Base-by-base conservation (phyloP, 208 protist genomes). In the Vickermania spadyakhi region DNA sequence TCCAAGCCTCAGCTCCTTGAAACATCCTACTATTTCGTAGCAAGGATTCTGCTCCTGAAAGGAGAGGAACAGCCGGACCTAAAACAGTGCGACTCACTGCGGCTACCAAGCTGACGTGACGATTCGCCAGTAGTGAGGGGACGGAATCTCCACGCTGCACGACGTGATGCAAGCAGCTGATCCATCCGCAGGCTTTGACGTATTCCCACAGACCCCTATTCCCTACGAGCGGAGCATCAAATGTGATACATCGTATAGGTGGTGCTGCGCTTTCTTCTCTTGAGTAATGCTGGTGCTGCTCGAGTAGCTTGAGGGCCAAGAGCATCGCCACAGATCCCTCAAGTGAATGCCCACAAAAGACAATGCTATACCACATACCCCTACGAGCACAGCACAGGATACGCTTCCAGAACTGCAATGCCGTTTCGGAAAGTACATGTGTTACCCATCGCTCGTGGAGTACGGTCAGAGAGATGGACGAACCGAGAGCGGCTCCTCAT, bases 341-440 rank as follows among this genome's bases (percentile, higher is more conserved):
- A 0, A 93, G 73, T 0, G 86, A 93, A 69, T 93, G 86, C 22
- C 86, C 86, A n/a, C 67, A 81, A 45, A 93, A 57, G 5, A 90
- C 80, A 7, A 93, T 70, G 2, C 72, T 72, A 50, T 89, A 89
- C 41, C 86, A n/a, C n/a, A n/a, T n/a, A n/a, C n/a, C n/a, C n/a
- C n/a, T n/a, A n/a, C n/a, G n/a, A n/a, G n/a, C n/a, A n/a, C n/a
- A n/a, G n/a, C n/a, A n/a, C n/a, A n/a, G n/a, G n/a, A n/a, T n/a
- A n/a, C n/a, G n/a, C n/a, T n/a, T n/a, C n/a, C n/a, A n/a, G n/a
- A n/a, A n/a, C n/a, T n/a, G n/a, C n/a, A n/a, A n/a, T n/a, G n/a
- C n/a, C n/a, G n/a, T n/a, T n/a, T n/a, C n/a, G n/a, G n/a, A n/a
- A n/a, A n/a, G n/a, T n/a, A n/a, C n/a, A n/a, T n/a, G n/a, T n/a